Evolutionary conservation across 768 basidiomycete species (phyloP), one percentile per base, ranked within the genome.

Genomic region (Paxillus rubicundulus): DNA sequence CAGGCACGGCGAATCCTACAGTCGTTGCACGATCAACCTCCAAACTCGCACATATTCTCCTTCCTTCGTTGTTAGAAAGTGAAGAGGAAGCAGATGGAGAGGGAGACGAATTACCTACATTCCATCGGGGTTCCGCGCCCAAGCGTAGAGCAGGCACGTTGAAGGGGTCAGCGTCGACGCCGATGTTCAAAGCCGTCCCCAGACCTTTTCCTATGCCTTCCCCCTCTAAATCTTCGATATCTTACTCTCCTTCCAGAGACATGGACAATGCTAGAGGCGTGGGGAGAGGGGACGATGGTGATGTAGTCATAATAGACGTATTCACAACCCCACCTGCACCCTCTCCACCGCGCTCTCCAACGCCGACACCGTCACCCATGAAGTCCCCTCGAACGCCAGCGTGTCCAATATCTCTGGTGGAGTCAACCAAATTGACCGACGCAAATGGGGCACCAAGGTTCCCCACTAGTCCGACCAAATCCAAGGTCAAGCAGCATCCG

Each of bases 161-260:
- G 33, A 33, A 33, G 12, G 33, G 13, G 13, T 32, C 3, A 9
- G 12, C 33, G 9, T 9, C 13, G 13, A 36, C 36, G 16, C 47
- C 20, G 14, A 17, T 9, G 34, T 32, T 3, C 9, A 50, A 52
- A 33, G 50, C 46, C n/a, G 55, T 36, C 3, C 58, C 54, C 41
- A 60, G 46, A 7, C 64, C 66, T 20, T 68, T 70, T 53, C 67
- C 69, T 40, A 61, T 68, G 57, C 62, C 61, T 16, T 32, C 57
- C 13, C 48, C 32, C 10, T n/a, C 24, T 28, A n/a, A 45, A 10
- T 36, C 49, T 9, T 38, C 16, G 4, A 20, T 30, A 14, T 55
- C 52, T 20, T 50, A 50, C 2, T 13, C n/a, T 4, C 3, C 39
- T 38, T 49, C 49, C 10, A 7, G 12, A 9, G 30, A 17, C 28